These are phyloP conservation scores for Mangifera indica DNA, from an alignment of 345 rosid species.

Conservation along the genomic window DNA sequence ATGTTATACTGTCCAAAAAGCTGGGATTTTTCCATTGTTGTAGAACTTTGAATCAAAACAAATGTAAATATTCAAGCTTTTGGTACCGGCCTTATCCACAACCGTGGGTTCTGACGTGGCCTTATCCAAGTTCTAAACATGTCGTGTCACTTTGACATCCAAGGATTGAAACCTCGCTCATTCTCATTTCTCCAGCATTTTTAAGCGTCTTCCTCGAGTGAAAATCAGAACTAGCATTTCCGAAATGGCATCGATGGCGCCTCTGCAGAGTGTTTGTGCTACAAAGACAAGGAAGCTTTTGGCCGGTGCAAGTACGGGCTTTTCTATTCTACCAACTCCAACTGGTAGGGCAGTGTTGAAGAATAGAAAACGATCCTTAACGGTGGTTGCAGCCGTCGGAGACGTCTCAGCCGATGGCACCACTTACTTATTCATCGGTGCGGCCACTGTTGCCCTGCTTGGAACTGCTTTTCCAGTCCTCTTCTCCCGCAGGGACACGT, in stretches of 20 bases:
- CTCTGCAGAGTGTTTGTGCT: slow-evolving; percentile 28
- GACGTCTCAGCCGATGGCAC: slow-evolving; percentile 81
- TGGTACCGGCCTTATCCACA: slow-evolving; percentile 45
- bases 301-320: slow-evolving; percentile 8
- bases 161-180: background rate
- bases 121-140: no score
- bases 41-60: background rate
- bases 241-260: slow-evolving; percentile 38
- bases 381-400: slow-evolving; percentile 76
- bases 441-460: slow-evolving; percentile 63
- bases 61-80: background rate
- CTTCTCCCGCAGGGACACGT: slow-evolving; percentile 87
- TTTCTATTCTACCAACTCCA: slow-evolving; percentile 11
- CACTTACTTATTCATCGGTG: slow-evolving; percentile 63
- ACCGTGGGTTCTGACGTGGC: no score
- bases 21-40: background rate
- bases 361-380: slow-evolving; percentile 45
- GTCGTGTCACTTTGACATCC: slow-evolving; percentile 10
- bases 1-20: no score
- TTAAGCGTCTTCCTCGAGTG: background rate
- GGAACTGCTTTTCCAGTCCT: slow-evolving; percentile 90
- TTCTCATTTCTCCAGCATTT: background rate
- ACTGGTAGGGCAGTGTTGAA: slow-evolving; percentile 14
- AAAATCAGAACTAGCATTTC: background rate
- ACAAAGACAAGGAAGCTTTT: slow-evolving; percentile 24